phyloP scores from a whole-genome alignment of 257 asterid genomes.

The Jacaranda mimosifolia region DNA sequence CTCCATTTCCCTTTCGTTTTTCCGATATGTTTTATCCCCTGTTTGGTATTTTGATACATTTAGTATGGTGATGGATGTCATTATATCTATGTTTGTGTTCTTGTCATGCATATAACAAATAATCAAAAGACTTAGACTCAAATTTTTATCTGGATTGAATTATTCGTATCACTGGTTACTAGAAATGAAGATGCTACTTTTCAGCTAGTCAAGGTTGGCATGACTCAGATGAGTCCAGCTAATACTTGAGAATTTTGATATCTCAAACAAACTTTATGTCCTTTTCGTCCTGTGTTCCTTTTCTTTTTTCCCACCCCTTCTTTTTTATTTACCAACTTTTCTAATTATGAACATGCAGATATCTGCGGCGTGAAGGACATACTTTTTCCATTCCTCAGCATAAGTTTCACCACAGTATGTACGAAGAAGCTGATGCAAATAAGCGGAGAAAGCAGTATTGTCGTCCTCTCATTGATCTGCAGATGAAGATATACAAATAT shows the following conservation, averaged over 20 bases:
- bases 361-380: conserved; percentile 57
- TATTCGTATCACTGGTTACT: too few relatives aligned
- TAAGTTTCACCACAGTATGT: conserved; percentile 52
- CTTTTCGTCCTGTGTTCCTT: not conserved
- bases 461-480: conserved; percentile 60
- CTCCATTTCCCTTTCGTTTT: too few relatives aligned
- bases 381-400: conserved; percentile 67
- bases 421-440: conserved; percentile 64
- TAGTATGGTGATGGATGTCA: too few relatives aligned
- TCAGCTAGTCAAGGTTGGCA: too few relatives aligned
- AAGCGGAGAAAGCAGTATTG: conserved; percentile 64
- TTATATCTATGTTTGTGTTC: too few relatives aligned
- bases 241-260: not conserved
- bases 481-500: conserved; percentile 51
- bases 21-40: too few relatives aligned
- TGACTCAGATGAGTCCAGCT: too few relatives aligned
- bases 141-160: too few relatives aligned
- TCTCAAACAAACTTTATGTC: not conserved
- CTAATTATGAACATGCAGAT: conserved; percentile 36
- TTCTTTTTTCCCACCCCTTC: not conserved
- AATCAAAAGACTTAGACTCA: too few relatives aligned
- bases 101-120: too few relatives aligned
- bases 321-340: not conserved
- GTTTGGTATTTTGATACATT: too few relatives aligned
- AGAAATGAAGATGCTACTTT: too few relatives aligned